Base-by-base conservation (phyloP, 2,329 filamentous ascomycete genomes). In the Rhynchosporium agropyri region DNA sequence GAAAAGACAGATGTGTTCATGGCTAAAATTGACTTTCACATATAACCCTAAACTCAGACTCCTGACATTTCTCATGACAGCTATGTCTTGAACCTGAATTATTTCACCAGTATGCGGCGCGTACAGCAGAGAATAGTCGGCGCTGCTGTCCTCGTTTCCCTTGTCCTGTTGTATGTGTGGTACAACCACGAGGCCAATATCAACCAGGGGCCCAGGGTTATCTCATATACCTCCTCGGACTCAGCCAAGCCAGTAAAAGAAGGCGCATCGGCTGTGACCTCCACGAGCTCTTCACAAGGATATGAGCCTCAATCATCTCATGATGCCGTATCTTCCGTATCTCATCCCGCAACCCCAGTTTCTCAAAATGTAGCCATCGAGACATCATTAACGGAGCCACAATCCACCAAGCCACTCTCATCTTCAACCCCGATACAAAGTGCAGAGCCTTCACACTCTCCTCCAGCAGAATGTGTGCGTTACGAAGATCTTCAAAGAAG, bases 401-500 rank as follows among this genome's bases (percentile, higher is more conserved):
- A 46, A 58, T 20, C 38, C 5, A 38, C n/a, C 28, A 33, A 54
- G 8, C 20, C 51, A 42, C 12, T 20, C 8, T 20, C 20, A 54
- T 9, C 51, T 40, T 28, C 51, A 42, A 54, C 33, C 28, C 10
- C 51, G 10, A 20, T 42, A 40, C 26, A 42, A 7, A 26, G 31
- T 43, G 38, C 28, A 13, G n/a, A 26, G 8, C 51, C 61, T 45
- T 42, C 54, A 38, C 58, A 59, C 28, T 45, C 58, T 13, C 50
- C 62, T 2, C 58, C 48, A 15, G 63, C 64, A 55, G 55, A 61
- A 61, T 71, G 69, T 63, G 43, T 68, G 15, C 43, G 51, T 9
- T 72, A 71, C 45, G 62, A 67, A n/a, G 26, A 58, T 10, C 62
- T 72, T 20, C 71, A 72, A 61, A 53, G 40, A 1, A 29, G 48